Evolutionary conservation across 1,139 yeast genomes (phyloP).

Genomic region (Pichia sp.): DNA sequence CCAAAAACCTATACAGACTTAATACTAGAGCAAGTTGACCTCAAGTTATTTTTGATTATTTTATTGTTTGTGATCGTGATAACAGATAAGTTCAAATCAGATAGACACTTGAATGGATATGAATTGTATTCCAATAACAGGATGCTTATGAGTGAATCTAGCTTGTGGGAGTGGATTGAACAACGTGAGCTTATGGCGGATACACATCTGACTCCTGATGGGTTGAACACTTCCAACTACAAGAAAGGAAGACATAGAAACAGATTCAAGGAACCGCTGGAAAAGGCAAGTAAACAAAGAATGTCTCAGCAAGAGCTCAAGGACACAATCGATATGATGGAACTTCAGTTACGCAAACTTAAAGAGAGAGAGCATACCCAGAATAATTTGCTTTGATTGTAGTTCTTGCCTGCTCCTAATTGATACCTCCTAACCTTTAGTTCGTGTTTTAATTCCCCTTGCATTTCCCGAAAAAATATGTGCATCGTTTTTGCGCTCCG

Average conservation of each 20-base stretch:
- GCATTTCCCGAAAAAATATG: not conserved
- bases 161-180: slow-evolving; percentile 80
- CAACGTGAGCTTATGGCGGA: slow-evolving; percentile 35
- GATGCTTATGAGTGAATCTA: slow-evolving; percentile 51
- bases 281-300: slow-evolving; percentile 4
- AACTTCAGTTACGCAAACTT: slow-evolving; percentile 23
- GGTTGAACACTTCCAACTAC: not conserved
- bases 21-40: slow-evolving; percentile 21
- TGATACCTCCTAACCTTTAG: no score
- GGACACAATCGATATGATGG: slow-evolving; percentile 27
- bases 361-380: slow-evolving; percentile 13
- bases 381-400: not conserved
- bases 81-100: slow-evolving; percentile 19
- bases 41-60: slow-evolving; percentile 22
- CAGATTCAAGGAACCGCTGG: slow-evolving; percentile 2
- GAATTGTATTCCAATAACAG: slow-evolving; percentile 31
- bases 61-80: slow-evolving; percentile 20
- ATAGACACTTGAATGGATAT: slow-evolving; percentile 18
- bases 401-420: not conserved
- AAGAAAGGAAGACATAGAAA: slow-evolving; percentile 1
- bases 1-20: slow-evolving; percentile 16
- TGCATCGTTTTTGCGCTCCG: not conserved
- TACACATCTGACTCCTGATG: not conserved
- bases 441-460: no score
- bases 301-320: slow-evolving; percentile 23